Percentiles rank a stretch among this genome's conserved stretches.
These are phyloP conservation scores for Beauveria scarabaeidicola DNA, from an alignment of 2,329 filamentous ascomycete genomes.

Conservation along the genomic window DNA sequence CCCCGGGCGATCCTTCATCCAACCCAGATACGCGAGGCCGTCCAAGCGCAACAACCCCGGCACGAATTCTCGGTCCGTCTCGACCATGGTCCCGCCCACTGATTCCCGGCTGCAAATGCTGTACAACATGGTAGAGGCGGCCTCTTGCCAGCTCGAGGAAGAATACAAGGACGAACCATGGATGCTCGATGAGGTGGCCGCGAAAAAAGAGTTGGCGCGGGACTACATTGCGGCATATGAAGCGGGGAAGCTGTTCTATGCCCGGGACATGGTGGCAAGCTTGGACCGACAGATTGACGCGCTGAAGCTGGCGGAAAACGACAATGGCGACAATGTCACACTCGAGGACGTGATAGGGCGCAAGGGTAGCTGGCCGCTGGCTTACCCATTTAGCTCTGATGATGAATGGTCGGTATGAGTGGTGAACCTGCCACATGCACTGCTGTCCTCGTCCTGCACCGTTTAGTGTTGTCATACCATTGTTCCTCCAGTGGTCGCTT, in stretches of 20 bases:
- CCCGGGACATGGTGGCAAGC: not conserved
- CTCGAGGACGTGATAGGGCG: not conserved
- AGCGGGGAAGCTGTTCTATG: not conserved
- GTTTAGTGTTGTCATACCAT: too few species aligned
- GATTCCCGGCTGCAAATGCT: not conserved
- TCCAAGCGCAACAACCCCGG: too few species aligned
- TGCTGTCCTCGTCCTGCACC: too few species aligned
- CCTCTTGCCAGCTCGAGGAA: not conserved
- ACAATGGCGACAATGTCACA: not conserved
- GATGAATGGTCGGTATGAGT: not conserved
- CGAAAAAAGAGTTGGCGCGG: not conserved
- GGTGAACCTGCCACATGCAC: too few species aligned
- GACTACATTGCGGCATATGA: not conserved
- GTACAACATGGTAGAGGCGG: not conserved
- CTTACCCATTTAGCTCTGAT: too few species aligned
- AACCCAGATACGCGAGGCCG: too few species aligned
- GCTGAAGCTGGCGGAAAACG: not conserved
- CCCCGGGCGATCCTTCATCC: too few species aligned
- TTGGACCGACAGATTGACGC: conserved; percentile 2
- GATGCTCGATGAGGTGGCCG: not conserved
- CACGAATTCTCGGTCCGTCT: too few species aligned
- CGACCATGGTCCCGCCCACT: not conserved
- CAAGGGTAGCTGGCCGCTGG: not conserved
- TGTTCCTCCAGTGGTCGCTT: too few species aligned
- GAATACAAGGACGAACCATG: not conserved